A percentile compares a stretch with the other conserved stretches of the same genome.
Conservation (phyloP, 1,139 yeast species). For the Yamadazyma diddensiae region DNA sequence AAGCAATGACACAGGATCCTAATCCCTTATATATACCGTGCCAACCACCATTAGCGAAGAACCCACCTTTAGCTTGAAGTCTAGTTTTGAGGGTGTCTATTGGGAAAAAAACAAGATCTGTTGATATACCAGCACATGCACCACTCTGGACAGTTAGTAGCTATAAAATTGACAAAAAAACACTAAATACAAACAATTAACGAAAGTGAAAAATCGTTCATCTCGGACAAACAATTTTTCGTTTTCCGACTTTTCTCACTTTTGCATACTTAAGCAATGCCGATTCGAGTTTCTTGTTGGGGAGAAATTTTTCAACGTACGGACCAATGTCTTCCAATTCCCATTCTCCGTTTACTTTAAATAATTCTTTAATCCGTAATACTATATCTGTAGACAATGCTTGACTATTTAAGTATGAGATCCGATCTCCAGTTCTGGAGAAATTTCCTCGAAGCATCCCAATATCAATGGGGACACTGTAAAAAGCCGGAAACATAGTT, state of each 20-base stretch:
- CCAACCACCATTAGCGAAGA: conserved; percentile 90
- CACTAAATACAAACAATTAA: conserved; percentile 13
- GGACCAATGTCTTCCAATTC: conserved; percentile 69
- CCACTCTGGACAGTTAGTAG: conserved; percentile 57
- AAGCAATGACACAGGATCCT: conserved; percentile 91
- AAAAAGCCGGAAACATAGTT: conserved; percentile 61
- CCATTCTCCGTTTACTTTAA: conserved; percentile 66
- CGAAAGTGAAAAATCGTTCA: conserved; percentile 12
- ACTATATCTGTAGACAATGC: conserved; percentile 51
- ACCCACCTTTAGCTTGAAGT: conserved; percentile 93
- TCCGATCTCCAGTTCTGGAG: conserved; percentile 42
- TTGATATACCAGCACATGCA: conserved; percentile 93
- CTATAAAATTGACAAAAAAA: neutral
- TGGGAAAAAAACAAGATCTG: conserved; percentile 93
- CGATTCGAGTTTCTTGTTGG: conserved; percentile 61
- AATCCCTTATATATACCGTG: conserved; percentile 85
- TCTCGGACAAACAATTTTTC: conserved; percentile 19
- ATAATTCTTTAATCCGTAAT: conserved; percentile 58
- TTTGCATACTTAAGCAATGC: conserved; percentile 75
- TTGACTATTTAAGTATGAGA: conserved; percentile 51
- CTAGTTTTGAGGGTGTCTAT: conserved; percentile 93
- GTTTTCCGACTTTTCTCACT: conserved; percentile 56
- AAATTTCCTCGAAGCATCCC: conserved; percentile 53
- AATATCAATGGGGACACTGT: conserved; percentile 55
- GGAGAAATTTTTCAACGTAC: conserved; percentile 55